Evolutionary conservation across 2,329 filamentous ascomycete species (phyloP), one percentile per base, ranked within the genome.

Genomic region (Penicillium fuscoglaucum): DNA sequence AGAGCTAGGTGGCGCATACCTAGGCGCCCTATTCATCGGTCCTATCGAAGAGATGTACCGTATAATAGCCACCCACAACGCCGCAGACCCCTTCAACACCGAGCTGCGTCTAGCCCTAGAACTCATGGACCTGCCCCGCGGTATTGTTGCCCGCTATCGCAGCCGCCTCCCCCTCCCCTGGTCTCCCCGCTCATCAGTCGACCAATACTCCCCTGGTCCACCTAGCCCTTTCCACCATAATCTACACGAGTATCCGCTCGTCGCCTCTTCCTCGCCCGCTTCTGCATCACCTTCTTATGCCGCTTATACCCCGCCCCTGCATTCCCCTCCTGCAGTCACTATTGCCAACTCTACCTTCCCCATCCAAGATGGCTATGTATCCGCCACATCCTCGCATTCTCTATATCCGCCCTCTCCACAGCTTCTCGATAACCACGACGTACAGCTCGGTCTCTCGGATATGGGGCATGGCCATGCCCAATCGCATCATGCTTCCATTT

Each of bases 41-140:
- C 91, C 93, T 0, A 87, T 98, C 33, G 91, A 96, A 74, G 89
- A 95, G 71, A 96, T 97, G 68, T 87, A 91, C 46, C 84, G 86
- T 48, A 86, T 90, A 37, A 84, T 96, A 29, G 82, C 88, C 63
- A 84, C 87, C 24, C 84, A 90, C 78, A 91, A 84, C 66, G 78
- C 86, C 24, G 82, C 83, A 5, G 81, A 83, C 61, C 79, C 79
- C 21, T 79, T 82, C 58, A 83, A 85, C 55, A 80, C 81, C 17
- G 83, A 85, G 28, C 75, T 83, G 43, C 84, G 87, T 68, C 84
- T 86, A 31, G 85, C 87, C 12, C 75, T 90, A 60, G 78, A 80
- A 6, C 80, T 92, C 44, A 90, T 91, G 86, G 86, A 90, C 66
- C 87, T 87, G 61, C 88, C 90, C 19, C 86, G 89, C 55, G 83